These are phyloP conservation scores for Clarireedia paspali DNA, from an alignment of 2,329 filamentous ascomycete species.

Conservation along the genomic window DNA sequence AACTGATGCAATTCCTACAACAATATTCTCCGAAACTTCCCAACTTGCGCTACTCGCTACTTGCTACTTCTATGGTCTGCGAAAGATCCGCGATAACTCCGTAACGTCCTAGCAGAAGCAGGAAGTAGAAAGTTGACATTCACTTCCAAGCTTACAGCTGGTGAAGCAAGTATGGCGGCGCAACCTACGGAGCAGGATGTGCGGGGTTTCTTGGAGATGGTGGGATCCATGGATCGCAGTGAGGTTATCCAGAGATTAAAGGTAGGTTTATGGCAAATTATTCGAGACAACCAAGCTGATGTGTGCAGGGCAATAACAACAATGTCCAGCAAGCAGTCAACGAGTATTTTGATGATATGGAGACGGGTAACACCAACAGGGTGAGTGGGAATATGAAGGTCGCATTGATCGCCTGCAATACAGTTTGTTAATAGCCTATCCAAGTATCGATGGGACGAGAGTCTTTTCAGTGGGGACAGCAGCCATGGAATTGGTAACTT, in stretches of 20 bases:
- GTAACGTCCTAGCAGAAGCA: background rate
- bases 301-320: constrained; percentile 36
- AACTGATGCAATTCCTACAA: background rate
- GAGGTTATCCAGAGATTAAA: constrained; percentile 7
- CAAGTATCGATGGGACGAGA: constrained; percentile 50
- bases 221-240: constrained; percentile 2
- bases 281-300: constrained; percentile 11
- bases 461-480: constrained; percentile 36
- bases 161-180: background rate
- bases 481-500: constrained; percentile 39
- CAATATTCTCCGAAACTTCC: background rate
- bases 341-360: constrained; percentile 44
- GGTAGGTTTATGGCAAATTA: background rate
- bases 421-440: background rate
- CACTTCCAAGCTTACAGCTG: background rate
- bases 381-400: constrained; percentile 21
- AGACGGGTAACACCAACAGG: constrained; percentile 27
- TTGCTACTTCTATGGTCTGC: background rate
- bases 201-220: constrained; percentile 4
- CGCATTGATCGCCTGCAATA: no score
- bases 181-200: constrained; percentile 9
- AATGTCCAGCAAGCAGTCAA: constrained; percentile 42
- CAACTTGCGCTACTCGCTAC: background rate
- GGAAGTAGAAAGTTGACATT: background rate
- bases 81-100: background rate